Evolutionary conservation across 805 yeast species (phyloP).

Genomic region (Yamadazyma sp.): DNA sequence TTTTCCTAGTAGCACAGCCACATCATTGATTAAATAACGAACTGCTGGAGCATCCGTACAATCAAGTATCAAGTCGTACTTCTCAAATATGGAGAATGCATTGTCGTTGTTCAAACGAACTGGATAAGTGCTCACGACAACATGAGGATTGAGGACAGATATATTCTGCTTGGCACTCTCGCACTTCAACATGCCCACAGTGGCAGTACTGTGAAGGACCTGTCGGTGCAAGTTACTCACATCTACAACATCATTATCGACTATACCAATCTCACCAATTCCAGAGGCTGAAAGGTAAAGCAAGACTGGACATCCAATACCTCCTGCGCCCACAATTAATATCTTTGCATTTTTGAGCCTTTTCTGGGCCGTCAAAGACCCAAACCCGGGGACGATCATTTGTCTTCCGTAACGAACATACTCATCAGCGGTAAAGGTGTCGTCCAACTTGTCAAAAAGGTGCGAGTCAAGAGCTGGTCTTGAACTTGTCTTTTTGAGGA

Average conservation of each 20-base stretch:
- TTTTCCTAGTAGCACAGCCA: slow-evolving; percentile 62
- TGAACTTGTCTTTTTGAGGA: too few species aligned
- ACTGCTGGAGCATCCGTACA: slow-evolving; percentile 94
- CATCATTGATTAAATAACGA: slow-evolving; percentile 84
- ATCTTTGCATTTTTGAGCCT: slow-evolving; percentile 57
- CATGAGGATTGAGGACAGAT: slow-evolving; percentile 63
- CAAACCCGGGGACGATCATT: slow-evolving; percentile 85
- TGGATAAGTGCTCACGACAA: slow-evolving; percentile 53
- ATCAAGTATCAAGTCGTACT: slow-evolving; percentile 79
- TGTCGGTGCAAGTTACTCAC: slow-evolving; percentile 87
- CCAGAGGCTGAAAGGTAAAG: slow-evolving; percentile 88
- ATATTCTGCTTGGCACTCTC: slow-evolving; percentile 70
- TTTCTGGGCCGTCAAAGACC: slow-evolving; percentile 51
- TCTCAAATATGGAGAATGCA: slow-evolving; percentile 59
- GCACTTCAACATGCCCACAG: slow-evolving; percentile 71
- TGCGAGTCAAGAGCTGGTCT: too few species aligned
- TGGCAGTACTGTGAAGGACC: slow-evolving; percentile 66
- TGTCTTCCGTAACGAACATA: slow-evolving; percentile 88
- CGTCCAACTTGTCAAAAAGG: too few species aligned
- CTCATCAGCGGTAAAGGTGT: too few species aligned
- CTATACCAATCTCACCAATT: slow-evolving; percentile 77
- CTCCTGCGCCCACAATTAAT: slow-evolving; percentile 93
- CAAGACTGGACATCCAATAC: slow-evolving; percentile 90
- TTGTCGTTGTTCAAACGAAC: slow-evolving; percentile 52
- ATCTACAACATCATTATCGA: slow-evolving; percentile 86